Evolutionary conservation across 169 alveolate genomes (phyloP).

Genomic region (Plasmodium relictum): DNA sequence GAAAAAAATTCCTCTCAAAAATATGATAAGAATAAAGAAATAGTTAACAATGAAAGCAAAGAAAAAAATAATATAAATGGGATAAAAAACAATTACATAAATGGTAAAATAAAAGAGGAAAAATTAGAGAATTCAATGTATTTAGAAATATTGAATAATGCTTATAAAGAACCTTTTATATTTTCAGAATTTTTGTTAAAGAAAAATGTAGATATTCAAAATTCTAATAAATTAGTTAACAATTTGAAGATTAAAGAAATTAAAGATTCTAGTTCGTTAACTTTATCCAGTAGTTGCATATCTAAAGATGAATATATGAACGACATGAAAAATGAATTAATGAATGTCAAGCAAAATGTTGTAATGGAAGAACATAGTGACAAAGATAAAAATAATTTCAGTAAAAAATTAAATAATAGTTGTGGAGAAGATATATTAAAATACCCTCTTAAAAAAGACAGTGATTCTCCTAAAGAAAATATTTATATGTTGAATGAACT

Average conservation of each 20-base stretch:
- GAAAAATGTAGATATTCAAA: neutral
- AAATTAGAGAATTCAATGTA: neutral
- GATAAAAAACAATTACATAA: neutral
- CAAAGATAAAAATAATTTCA: neutral
- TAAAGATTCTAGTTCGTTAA: conserved; percentile 3
- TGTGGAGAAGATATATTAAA: neutral
- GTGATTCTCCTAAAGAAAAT: too few relatives aligned
- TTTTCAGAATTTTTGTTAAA: conserved; percentile 3
- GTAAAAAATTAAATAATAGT: neutral
- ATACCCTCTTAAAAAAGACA: too few relatives aligned
- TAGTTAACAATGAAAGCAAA: neutral
- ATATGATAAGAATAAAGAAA: conserved; percentile 6
- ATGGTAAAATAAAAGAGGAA: conserved; percentile 6
- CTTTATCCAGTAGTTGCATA: neutral
- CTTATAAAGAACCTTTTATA: neutral
- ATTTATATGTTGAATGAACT: too few relatives aligned
- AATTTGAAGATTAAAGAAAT: conserved; percentile 1
- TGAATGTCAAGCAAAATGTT: neutral
- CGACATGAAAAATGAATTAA: neutral
- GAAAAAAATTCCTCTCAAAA: neutral
- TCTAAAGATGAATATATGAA: conserved; percentile 9
- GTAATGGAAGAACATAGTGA: neutral
- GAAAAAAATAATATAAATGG: neutral
- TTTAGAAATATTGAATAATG: neutral
- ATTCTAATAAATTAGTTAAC: neutral